Percentiles rank a stretch among this genome's conserved stretches.
Evolutionary conservation across 2,329 filamentous ascomycete species (phyloP).

Genomic region (Passalora sequoiae): DNA sequence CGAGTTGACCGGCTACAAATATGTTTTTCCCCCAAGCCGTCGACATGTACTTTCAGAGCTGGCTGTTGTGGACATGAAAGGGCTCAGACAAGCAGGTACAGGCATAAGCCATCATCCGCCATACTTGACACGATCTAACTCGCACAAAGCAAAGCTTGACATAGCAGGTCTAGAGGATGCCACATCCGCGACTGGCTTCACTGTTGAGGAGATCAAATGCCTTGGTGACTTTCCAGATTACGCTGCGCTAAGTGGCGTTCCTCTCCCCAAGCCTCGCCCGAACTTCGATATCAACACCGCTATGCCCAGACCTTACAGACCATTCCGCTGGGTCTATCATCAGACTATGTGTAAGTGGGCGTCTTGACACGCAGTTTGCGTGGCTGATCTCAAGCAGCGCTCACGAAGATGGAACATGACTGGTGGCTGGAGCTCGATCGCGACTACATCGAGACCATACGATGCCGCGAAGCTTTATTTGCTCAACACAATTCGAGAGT

Average conservation of each 20-base stretch:
- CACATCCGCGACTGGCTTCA: slow-evolving; percentile 63
- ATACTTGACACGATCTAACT: too few species aligned
- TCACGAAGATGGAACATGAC: slow-evolving; percentile 71
- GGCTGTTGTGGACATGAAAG: slow-evolving; percentile 23
- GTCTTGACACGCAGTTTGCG: not conserved
- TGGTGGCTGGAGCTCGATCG: slow-evolving; percentile 88
- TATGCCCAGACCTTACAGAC: slow-evolving; percentile 68
- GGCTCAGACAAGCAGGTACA: slow-evolving; percentile 26
- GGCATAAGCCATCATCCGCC: slow-evolving; percentile 1
- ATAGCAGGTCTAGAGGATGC: slow-evolving; percentile 17
- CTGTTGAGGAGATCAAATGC: slow-evolving; percentile 61
- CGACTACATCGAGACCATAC: slow-evolving; percentile 63
- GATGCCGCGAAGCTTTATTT: slow-evolving; percentile 63
- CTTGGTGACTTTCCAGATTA: slow-evolving; percentile 79
- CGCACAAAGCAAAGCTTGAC: too few species aligned
- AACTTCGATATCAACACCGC: slow-evolving; percentile 67
- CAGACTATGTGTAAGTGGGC: slow-evolving; percentile 77
- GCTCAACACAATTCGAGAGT: slow-evolving; percentile 58
- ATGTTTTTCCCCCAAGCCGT: slow-evolving; percentile 50
- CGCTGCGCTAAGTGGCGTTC: slow-evolving; percentile 66
- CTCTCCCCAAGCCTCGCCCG: slow-evolving; percentile 58
- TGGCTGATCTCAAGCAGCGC: slow-evolving; percentile 47
- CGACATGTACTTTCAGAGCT: slow-evolving; percentile 43
- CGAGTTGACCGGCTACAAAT: slow-evolving; percentile 39
- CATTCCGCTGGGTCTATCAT: slow-evolving; percentile 77